Evolutionary conservation across 805 yeast genomes (phyloP), one percentile per base, ranked within the genome.

Genomic region (Zygoascus ofunaensis): DNA sequence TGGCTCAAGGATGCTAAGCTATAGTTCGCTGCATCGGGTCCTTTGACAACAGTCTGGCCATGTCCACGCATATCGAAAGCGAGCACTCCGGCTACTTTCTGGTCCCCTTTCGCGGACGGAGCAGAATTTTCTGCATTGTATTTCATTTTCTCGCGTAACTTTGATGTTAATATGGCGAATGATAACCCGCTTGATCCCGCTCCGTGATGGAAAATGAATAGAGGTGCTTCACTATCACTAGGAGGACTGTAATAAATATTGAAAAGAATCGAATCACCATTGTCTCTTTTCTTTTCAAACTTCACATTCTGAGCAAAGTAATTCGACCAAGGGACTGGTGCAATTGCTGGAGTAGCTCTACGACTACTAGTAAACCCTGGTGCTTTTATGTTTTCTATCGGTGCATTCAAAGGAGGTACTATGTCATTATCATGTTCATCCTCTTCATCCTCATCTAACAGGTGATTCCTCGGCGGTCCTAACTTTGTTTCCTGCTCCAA

Each of bases 141-240:
- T 5, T 34, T 28, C 59, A 62, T 56, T 19, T 55, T 56, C 12
- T 45, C 45, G 5, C 53, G 54, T 17, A 76, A 50, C 7, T 58
- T 55, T 38, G 55, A 60, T 1, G 74, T 62, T 20, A 86, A 54
- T 21, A 66, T 58, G 0, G 85, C 83, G 65, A 84, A 92, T 1
- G 96, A 72, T 64, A 85, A 65, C 0, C 82, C 87, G 1, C 85
- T 76, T 0, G 97, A 87, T 0, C 97, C 98, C 1, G 96, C 97
- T 2, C 99, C 99, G 61, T 92, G 99, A 51, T 86, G 92, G 52
- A 80, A 78, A 1, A 92, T 64, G 53, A 84, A 78, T 1, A 87
- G 54, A 0, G 94, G 87, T 0, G 68, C 58, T 0, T 57, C 54
- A 1, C 54, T 48, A 0, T 53, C 43, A 5, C 53, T 48, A 0